Conservation (phyloP, 495 filamentous ascomycete species). For the Penicillium subrubescens region DNA sequence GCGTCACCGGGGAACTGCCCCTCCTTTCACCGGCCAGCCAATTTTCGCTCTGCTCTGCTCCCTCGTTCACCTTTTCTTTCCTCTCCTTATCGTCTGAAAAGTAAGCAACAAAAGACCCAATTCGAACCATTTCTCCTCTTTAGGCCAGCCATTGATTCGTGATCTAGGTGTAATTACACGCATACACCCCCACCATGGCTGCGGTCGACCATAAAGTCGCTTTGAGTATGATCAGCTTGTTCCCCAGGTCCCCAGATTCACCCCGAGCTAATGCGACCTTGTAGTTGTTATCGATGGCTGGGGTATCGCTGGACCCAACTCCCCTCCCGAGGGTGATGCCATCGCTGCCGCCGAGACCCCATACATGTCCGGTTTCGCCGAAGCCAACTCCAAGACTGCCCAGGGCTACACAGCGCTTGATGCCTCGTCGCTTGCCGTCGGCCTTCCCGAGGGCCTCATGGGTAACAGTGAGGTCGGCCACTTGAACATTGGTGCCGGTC, state of each 20-base stretch:
- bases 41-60: conserved; percentile 26
- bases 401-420: conserved; percentile 87
- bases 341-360: conserved; percentile 91
- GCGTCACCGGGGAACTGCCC: conserved; percentile 44
- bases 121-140: not conserved
- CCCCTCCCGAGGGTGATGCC: conserved; percentile 85
- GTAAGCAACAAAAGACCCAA: conserved; percentile 16
- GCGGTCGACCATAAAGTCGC: conserved; percentile 88
- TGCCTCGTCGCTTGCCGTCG: conserved; percentile 93
- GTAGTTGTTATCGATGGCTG: conserved; percentile 97
- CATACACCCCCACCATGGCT: conserved; percentile 58
- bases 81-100: conserved; percentile 29
- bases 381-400: conserved; percentile 61
- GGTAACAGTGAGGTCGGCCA: conserved; percentile 98
- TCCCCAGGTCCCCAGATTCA: conserved; percentile 17
- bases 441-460: conserved; percentile 95
- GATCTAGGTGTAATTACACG: conserved; percentile 25
- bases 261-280: conserved; percentile 25
- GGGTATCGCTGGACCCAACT: conserved; percentile 81
- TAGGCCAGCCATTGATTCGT: conserved; percentile 29
- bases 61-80: conserved; percentile 20
- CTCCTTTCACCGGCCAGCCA: conserved; percentile 40
- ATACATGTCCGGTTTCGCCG: conserved; percentile 78
- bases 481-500: conserved; percentile 95
- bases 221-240: conserved; percentile 66